A percentile compares a stretch with the other conserved stretches of the same genome.
phyloP scores from a whole-genome alignment of 345 rosid species.

The Aquilaria malaccensis region DNA sequence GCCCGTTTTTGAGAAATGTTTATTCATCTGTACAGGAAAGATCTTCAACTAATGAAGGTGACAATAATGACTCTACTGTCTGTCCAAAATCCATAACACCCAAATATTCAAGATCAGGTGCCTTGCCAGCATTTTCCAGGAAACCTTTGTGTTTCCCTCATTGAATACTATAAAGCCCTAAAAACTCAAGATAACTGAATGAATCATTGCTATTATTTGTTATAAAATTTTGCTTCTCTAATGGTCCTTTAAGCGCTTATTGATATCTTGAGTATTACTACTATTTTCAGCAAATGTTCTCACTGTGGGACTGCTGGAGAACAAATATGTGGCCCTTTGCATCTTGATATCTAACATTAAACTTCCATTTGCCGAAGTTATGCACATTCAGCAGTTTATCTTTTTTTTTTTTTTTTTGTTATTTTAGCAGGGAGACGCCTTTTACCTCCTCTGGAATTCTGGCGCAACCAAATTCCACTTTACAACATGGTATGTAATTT shows the following conservation, averaged over 20 bases:
- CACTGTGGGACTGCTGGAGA: too few relatives aligned
- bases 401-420: conserved; percentile 15
- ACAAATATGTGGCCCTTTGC: too few relatives aligned
- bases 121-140: conserved; percentile 3
- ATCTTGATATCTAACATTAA: not conserved
- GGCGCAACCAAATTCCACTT: conserved; percentile 77
- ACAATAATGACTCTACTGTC: conserved; percentile 7
- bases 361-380: not conserved
- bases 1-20: not conserved
- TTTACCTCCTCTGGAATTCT: conserved; percentile 60
- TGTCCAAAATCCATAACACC: conserved; percentile 36
- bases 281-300: too few relatives aligned
- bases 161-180: too few relatives aligned
- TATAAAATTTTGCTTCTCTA: too few relatives aligned
- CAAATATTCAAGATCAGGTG: conserved; percentile 59
- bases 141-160: too few relatives aligned
- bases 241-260: too few relatives aligned
- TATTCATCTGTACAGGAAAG: conserved; percentile 25
- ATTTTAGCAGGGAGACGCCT: conserved; percentile 61
- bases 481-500: conserved; percentile 53
- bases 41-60: conserved; percentile 11
- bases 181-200: too few relatives aligned
- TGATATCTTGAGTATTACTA: too few relatives aligned
- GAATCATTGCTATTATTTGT: too few relatives aligned
- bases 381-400: conserved; percentile 12